Evolutionary conservation across 768 basidiomycete species (phyloP), one percentile per base, ranked within the genome.

Genomic region (Agaricus sinodeliciosus): DNA sequence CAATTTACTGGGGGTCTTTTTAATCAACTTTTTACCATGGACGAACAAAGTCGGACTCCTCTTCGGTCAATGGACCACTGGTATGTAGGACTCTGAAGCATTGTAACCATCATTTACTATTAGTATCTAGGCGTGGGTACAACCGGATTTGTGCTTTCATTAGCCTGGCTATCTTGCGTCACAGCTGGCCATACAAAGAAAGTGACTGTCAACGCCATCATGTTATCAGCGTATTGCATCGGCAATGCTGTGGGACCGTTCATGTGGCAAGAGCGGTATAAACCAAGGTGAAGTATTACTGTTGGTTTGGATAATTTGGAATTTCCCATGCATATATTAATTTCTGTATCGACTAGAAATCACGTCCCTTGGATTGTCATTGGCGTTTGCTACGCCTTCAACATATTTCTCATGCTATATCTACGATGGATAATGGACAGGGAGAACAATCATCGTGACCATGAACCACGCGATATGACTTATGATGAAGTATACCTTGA

Each of bases 301-400:
- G 8, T 31, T 31, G 7, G 12, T 54, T 12, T 13, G 9, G 31
- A 16, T 12, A 28, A 36, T n/a, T n/a, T n/a, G n/a, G n/a, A n/a
- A n/a, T 8, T 42, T 39, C 18, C 19, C n/a, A 15, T 25, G n/a
- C 1, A 28, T 12, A 28, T 48, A 19, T 19, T 16, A n/a, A 43
- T 16, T 5, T 48, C 28, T n/a, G 19, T 12, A 18, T 47, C 53
- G 55, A 3, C 25, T 15, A 85, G 85, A 44, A 86, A 89, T 58
- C 82, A 76, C 51, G 64, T 90, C 26, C 89, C 88, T 2, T 91
- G 90, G 89, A 77, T 77, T 48, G 74, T 90, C 59, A 90, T 90
- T 51, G 80, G 84, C 2, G 62, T 81, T 48, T 85, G 84, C 66
- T 82, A 84, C 62, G 55, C 69, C 9, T 55, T 63, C 27, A 83